Conservation (phyloP, 179 eudicot species). For the Silene noctiflora region DNA sequence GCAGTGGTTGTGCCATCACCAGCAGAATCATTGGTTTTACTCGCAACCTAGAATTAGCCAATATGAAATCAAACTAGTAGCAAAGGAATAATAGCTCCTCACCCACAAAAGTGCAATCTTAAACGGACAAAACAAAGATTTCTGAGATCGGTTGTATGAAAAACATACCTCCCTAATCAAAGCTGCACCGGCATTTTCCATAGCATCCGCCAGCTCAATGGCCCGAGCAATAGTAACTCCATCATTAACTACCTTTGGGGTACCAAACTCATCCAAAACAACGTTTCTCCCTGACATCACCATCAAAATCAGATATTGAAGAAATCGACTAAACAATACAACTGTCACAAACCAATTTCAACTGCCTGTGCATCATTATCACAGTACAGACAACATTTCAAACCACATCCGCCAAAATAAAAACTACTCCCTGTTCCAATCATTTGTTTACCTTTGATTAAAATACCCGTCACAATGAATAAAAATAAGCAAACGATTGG, state of each 20-base stretch:
- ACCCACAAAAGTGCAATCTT: background rate
- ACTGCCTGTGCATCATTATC: no score
- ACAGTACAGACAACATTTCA: no score
- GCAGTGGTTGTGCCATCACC: conserved; percentile 99
- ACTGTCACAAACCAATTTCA: background rate
- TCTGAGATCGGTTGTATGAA: background rate
- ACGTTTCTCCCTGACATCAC: conserved; percentile 75
- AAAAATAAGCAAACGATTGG: no score
- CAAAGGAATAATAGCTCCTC: background rate
- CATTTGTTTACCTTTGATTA: no score
- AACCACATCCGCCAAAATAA: no score
- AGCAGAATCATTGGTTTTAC: conserved; percentile 96
- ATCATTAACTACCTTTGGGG: conserved; percentile 93
- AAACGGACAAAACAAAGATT: background rate
- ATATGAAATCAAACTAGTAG: background rate
- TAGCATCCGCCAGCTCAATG: conserved; percentile 88
- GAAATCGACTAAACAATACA: no score
- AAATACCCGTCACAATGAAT: no score
- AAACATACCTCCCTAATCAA: conserved; percentile 81
- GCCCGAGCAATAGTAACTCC: conserved; percentile 98
- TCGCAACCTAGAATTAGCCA: conserved; percentile 61
- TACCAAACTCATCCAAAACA: conserved; percentile 87
- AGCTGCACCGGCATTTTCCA: conserved; percentile 99
- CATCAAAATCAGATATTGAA: no score
- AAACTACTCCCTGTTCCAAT: no score